phyloP scores from a whole-genome alignment of 176 grass and related monocot species.

The bread wheat (Triticum aestivum) region DNA sequence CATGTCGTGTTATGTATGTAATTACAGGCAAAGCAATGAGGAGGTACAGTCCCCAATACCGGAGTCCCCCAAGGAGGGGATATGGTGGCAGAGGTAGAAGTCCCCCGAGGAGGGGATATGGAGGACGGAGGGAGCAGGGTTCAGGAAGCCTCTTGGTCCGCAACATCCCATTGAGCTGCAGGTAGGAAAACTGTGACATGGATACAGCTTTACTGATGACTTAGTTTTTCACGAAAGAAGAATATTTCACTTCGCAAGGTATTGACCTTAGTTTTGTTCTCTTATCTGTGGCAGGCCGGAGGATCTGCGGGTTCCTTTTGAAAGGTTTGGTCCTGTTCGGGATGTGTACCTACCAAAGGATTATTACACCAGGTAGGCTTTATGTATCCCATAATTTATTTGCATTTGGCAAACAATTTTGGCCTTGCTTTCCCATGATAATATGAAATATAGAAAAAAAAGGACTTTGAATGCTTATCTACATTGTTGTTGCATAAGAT shows the following conservation, averaged over 20 bases:
- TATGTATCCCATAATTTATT: neutral
- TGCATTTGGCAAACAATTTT: neutral
- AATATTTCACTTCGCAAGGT: neutral
- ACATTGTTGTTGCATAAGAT: neutral
- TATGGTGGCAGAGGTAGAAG: slow-evolving; percentile 83
- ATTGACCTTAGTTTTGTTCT: neutral
- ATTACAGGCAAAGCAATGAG: slow-evolving; percentile 50
- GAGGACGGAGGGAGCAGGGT: slow-evolving; percentile 52
- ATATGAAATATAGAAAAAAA: neutral
- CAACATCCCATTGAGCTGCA: slow-evolving; percentile 83
- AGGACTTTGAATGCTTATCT: neutral
- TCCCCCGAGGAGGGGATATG: slow-evolving; percentile 75
- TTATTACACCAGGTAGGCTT: slow-evolving; percentile 60
- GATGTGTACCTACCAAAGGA: slow-evolving; percentile 94
- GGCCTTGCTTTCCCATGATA: neutral
- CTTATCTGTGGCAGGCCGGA: slow-evolving; percentile 43
- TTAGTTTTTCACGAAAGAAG: neutral
- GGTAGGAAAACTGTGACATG: slow-evolving; percentile 28
- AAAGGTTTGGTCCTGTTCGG: slow-evolving; percentile 89
- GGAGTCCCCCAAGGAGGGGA: slow-evolving; percentile 81
- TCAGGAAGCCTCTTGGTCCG: slow-evolving; percentile 82
- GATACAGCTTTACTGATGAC: neutral
- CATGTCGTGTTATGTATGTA: neutral
- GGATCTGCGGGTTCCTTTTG: slow-evolving; percentile 74
- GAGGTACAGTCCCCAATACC: slow-evolving; percentile 76